Conservation (phyloP, 2,329 filamentous ascomycete genomes). For the Colletotrichum acutatum region DNA sequence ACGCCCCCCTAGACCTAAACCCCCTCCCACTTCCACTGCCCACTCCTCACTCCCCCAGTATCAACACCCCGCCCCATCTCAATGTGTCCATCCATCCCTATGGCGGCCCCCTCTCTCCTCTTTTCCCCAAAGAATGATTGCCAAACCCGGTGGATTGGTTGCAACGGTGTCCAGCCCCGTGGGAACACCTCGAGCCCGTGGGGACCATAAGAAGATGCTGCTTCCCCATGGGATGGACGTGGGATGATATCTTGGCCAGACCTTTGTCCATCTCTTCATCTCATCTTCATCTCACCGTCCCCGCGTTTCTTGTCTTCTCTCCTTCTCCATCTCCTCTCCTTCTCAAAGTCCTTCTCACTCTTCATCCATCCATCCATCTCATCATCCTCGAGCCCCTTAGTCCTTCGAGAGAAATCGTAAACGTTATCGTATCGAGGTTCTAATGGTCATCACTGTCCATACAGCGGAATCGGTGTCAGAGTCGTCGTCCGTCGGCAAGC, state of each 20-base stretch:
- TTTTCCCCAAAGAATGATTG: slow-evolving; percentile 18
- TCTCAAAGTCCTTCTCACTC: slow-evolving; percentile 4
- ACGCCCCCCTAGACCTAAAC: not conserved
- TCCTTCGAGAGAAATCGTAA: slow-evolving; percentile 16
- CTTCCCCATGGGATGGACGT: slow-evolving; percentile 35
- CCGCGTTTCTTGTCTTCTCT: slow-evolving; percentile 3
- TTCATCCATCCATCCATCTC: not conserved
- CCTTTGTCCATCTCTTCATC: slow-evolving; percentile 19
- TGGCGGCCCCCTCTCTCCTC: not conserved
- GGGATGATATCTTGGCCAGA: slow-evolving; percentile 24
- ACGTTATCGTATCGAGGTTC: slow-evolving; percentile 12
- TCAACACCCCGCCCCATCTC: slow-evolving; percentile 11
- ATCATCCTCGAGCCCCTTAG: slow-evolving; percentile 9
- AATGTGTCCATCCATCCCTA: not conserved
- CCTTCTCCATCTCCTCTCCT: not conserved
- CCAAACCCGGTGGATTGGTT: slow-evolving; percentile 25
- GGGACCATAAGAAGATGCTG: slow-evolving; percentile 36
- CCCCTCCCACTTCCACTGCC: not conserved
- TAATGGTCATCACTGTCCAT: slow-evolving; percentile 44
- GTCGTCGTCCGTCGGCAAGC: slow-evolving; percentile 47
- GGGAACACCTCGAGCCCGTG: slow-evolving; percentile 27
- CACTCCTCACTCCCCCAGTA: not conserved
- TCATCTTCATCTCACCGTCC: slow-evolving; percentile 14
- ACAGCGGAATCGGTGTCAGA: slow-evolving; percentile 46
- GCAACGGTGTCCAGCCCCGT: slow-evolving; percentile 29